A percentile compares a stretch with the other conserved stretches of the same genome.
Evolutionary conservation across 2,329 filamentous ascomycete species (phyloP).

Genomic region (Pseudocercospora cruenta): DNA sequence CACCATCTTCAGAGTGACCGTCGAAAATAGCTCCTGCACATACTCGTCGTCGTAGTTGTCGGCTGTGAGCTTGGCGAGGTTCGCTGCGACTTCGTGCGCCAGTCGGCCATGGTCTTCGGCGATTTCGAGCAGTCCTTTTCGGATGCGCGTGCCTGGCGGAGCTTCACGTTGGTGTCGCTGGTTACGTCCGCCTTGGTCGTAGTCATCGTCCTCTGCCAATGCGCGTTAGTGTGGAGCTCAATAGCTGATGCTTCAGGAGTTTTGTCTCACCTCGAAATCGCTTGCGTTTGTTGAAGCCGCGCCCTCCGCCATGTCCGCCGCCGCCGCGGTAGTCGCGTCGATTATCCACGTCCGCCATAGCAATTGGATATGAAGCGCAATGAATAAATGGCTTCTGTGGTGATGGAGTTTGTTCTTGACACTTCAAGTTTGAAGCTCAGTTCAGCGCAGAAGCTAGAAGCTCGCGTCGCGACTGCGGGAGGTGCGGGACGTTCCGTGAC

Average conservation of each 20-base stretch:
- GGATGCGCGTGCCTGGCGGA: slow-evolving; percentile 64
- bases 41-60: slow-evolving; percentile 87
- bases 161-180: slow-evolving; percentile 75
- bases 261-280: slow-evolving; percentile 71
- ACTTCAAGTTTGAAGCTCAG: not conserved
- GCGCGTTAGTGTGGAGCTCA: slow-evolving; percentile 6
- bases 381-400: not conserved
- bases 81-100: slow-evolving; percentile 76
- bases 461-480: not conserved
- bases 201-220: slow-evolving; percentile 71
- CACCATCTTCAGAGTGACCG: slow-evolving; percentile 75
- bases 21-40: slow-evolving; percentile 71
- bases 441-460: slow-evolving; percentile 5
- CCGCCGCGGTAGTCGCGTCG: slow-evolving; percentile 35
- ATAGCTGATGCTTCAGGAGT: slow-evolving; percentile 21
- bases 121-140: slow-evolving; percentile 76
- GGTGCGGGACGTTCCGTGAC: not conserved
- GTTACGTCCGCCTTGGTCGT: slow-evolving; percentile 71
- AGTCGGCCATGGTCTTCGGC: slow-evolving; percentile 79
- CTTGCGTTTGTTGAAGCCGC: slow-evolving; percentile 68
- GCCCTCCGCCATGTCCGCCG: slow-evolving; percentile 45
- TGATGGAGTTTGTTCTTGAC: slow-evolving; percentile 1
- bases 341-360: slow-evolving; percentile 39
- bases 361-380: not conserved
- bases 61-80: slow-evolving; percentile 74